phyloP scores from a whole-genome alignment of 2,329 filamentous ascomycete species.

The Magnaporthiopsis poae region DNA sequence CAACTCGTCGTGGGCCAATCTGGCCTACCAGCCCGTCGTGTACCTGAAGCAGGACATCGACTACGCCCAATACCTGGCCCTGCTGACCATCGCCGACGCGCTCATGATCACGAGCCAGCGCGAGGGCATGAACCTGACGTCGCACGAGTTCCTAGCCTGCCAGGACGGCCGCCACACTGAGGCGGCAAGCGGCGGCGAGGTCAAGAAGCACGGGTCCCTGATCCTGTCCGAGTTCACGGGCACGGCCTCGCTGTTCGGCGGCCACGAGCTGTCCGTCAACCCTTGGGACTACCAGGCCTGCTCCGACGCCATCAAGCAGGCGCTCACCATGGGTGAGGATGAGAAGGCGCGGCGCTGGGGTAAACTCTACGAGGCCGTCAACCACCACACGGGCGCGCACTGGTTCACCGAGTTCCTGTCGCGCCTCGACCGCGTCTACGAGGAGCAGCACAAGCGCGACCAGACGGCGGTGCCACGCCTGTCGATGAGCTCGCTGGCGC shows the following conservation, averaged over 20 bases:
- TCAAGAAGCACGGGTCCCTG: conserved; percentile 73
- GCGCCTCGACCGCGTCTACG: conserved; percentile 64
- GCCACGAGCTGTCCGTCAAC: conserved; percentile 76
- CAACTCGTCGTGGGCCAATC: conserved; percentile 80
- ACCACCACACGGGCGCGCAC: conserved; percentile 70
- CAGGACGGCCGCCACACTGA: conserved; percentile 68
- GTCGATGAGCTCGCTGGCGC: conserved; percentile 53
- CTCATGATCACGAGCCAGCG: conserved; percentile 91
- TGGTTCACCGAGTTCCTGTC: conserved; percentile 74
- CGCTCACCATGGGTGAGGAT: conserved; percentile 66
- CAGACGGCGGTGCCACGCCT: conserved; percentile 79
- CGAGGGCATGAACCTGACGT: conserved; percentile 94
- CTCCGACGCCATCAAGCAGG: conserved; percentile 72
- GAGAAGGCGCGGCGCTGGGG: conserved; percentile 69
- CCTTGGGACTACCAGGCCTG: conserved; percentile 91
- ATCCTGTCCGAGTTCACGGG: conserved; percentile 94
- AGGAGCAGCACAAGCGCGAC: conserved; percentile 75
- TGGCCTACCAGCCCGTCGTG: conserved; percentile 84
- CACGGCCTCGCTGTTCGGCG: conserved; percentile 73
- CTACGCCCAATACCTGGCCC: conserved; percentile 83
- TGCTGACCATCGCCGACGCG: conserved; percentile 80
- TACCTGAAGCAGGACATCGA: conserved; percentile 93
- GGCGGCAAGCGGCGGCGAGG: conserved; percentile 46
- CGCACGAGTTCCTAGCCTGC: conserved; percentile 86
- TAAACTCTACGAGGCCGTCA: conserved; percentile 62